phyloP scores from a whole-genome alignment of 768 basidiomycete genomes.

The Asterophora lycoperdoides region DNA sequence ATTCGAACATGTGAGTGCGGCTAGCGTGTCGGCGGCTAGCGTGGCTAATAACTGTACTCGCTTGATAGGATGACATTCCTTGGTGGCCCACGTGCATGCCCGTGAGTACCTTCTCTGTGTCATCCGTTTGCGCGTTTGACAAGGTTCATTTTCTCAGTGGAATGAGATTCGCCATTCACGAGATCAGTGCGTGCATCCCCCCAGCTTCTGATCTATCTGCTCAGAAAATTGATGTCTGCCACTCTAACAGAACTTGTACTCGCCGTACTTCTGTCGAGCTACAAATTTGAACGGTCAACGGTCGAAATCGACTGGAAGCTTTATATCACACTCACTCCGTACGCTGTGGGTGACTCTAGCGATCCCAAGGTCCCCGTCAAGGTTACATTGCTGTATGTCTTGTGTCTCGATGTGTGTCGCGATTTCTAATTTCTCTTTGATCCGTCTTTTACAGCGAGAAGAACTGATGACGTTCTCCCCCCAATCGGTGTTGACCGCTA shows the following conservation, averaged over 20 bases:
- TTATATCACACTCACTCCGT: constrained; percentile 21
- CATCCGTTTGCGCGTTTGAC: constrained; percentile 4
- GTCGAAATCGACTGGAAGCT: constrained; percentile 25
- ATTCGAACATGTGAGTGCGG: constrained; percentile 33
- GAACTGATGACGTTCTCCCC: no score
- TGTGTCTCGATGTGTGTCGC: no score
- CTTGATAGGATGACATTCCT: constrained; percentile 40
- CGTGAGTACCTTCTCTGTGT: constrained; percentile 28
- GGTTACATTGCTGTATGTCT: constrained; percentile 10
- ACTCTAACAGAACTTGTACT: constrained; percentile 20
- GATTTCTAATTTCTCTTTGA: no score
- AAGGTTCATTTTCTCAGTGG: constrained; percentile 20
- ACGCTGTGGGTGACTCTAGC: constrained; percentile 14
- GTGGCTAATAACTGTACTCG: background rate
- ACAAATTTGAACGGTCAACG: constrained; percentile 17
- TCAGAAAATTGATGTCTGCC: background rate
- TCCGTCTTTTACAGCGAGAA: no score
- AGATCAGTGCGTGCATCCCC: constrained; percentile 28
- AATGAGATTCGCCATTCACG: constrained; percentile 33
- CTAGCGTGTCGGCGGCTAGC: background rate
- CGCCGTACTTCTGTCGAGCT: constrained; percentile 20
- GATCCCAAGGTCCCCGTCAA: constrained; percentile 17
- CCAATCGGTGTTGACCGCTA: no score
- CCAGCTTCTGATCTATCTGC: background rate
- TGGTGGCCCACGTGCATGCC: constrained; percentile 42